These are phyloP conservation scores for Physcia stellaris DNA, from an alignment of 495 filamentous ascomycete species.

Conservation along the genomic window DNA sequence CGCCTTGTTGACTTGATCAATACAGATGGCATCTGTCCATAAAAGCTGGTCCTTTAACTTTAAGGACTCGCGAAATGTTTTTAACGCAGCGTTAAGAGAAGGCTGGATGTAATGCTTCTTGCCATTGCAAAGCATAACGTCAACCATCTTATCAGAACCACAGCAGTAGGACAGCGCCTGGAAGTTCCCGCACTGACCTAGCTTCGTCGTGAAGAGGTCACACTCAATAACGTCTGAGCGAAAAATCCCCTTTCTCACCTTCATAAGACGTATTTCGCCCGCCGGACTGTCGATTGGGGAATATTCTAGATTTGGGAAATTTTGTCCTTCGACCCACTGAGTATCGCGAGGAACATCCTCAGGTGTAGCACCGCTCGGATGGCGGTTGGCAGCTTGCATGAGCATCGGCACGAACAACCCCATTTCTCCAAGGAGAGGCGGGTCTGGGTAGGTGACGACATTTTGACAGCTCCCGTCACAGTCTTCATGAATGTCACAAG, in stretches of 20 bases:
- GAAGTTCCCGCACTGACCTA: not conserved
- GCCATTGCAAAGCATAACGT: not conserved
- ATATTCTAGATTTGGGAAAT: not conserved
- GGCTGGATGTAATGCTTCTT: not conserved
- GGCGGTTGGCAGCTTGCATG: not conserved
- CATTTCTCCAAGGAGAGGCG: not conserved
- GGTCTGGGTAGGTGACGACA: not conserved
- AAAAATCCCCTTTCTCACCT: slow-evolving; percentile 1
- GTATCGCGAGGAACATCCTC: not conserved
- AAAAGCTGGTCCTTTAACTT: not conserved
- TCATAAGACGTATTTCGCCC: not conserved
- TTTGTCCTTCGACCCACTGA: not conserved
- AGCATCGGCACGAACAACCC: not conserved
- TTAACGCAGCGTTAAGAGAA: not conserved
- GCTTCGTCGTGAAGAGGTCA: not conserved
- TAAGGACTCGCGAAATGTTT: not conserved
- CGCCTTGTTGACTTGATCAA: not conserved
- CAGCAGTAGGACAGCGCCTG: slow-evolving; percentile 2
- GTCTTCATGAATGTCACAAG: slow-evolving; percentile 1
- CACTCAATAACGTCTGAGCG: slow-evolving; percentile 2
- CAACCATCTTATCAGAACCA: not conserved
- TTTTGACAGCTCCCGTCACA: slow-evolving; percentile 1
- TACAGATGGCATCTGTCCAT: slow-evolving; percentile 1
- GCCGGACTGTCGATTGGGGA: not conserved
- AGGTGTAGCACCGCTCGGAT: not conserved